A percentile compares a stretch with the other conserved stretches of the same genome.
Evolutionary conservation across 805 yeast species (phyloP).

Genomic region (Zygosaccharomyces lentus): DNA sequence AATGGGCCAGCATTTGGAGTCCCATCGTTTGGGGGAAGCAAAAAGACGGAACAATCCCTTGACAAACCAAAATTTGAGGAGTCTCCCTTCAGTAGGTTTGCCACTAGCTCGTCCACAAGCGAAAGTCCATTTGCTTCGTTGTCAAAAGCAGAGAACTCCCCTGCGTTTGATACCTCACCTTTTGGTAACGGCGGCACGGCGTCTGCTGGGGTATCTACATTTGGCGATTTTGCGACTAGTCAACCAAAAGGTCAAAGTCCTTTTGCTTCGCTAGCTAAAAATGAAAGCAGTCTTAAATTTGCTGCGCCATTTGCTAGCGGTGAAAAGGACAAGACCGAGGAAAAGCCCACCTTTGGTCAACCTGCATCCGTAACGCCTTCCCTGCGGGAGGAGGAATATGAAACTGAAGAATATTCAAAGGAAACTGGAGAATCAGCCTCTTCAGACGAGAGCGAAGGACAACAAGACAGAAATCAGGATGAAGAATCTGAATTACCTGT

Average conservation of each 20-base stretch:
- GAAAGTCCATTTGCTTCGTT: conserved; percentile 1
- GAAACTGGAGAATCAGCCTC: not conserved
- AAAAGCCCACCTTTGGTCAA: too few species aligned
- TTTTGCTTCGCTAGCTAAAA: conserved; percentile 7
- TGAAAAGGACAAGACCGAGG: not conserved
- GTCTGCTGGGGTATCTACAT: conserved; percentile 16
- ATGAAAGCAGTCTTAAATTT: not conserved
- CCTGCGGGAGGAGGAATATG: not conserved
- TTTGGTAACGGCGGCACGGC: conserved; percentile 9
- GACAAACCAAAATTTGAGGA: conserved; percentile 4
- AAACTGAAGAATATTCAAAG: not conserved
- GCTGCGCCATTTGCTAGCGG: not conserved
- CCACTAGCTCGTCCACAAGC: not conserved
- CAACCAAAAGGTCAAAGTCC: conserved; percentile 7
- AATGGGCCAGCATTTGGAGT: not conserved
- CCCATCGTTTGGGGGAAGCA: not conserved
- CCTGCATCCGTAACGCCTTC: too few species aligned
- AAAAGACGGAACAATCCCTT: not conserved
- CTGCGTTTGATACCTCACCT: conserved; percentile 17
- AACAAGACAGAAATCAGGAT: not conserved
- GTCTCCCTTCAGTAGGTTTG: conserved; percentile 1
- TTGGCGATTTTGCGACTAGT: conserved; percentile 8
- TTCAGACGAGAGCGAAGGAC: too few species aligned
- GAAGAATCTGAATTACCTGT: not conserved
- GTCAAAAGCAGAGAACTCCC: conserved; percentile 3